Evolutionary conservation across 768 basidiomycete genomes (phyloP).

Genomic region (Trametes coccinea): DNA sequence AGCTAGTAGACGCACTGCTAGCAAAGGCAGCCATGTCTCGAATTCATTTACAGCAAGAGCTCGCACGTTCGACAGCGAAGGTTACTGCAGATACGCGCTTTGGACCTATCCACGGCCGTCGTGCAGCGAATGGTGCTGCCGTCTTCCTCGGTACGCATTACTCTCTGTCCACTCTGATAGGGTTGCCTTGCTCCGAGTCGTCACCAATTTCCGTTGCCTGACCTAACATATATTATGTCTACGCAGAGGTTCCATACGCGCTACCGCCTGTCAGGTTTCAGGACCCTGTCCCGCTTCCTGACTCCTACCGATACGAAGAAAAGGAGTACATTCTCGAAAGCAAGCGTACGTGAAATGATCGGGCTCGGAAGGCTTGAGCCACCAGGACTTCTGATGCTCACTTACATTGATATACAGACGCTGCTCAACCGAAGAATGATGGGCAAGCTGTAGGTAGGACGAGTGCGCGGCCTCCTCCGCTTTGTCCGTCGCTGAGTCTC

Average conservation of each 20-base stretch:
- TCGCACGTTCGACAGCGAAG: conserved; percentile 41
- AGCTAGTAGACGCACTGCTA: too few species aligned
- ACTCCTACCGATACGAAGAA: conserved; percentile 52
- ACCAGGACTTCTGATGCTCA: background rate
- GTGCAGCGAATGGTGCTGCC: conserved; percentile 59
- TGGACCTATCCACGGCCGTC: conserved; percentile 58
- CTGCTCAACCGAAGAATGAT: conserved; percentile 61
- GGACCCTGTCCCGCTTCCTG: conserved; percentile 59
- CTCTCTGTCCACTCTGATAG: too few species aligned
- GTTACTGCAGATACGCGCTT: conserved; percentile 55
- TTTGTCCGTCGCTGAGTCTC: background rate
- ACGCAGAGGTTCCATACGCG: conserved; percentile 71
- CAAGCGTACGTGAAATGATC: conserved; percentile 43
- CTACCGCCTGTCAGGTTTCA: conserved; percentile 64
- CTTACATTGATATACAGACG: conserved; percentile 41
- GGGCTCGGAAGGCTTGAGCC: background rate
- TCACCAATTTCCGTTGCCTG: too few species aligned
- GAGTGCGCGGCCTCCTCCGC: background rate
- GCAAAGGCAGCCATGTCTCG: conserved; percentile 20
- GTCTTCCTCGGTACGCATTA: conserved; percentile 59
- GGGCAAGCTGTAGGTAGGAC: conserved; percentile 56
- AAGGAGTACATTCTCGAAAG: conserved; percentile 64
- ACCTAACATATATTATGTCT: too few species aligned
- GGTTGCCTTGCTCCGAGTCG: too few species aligned
- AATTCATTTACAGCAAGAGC: conserved; percentile 58